Evolutionary conservation across 2,329 filamentous ascomycete genomes (phyloP), one percentile per base, ranked within the genome.

Genomic region (Sordariomycetes sp.): DNA sequence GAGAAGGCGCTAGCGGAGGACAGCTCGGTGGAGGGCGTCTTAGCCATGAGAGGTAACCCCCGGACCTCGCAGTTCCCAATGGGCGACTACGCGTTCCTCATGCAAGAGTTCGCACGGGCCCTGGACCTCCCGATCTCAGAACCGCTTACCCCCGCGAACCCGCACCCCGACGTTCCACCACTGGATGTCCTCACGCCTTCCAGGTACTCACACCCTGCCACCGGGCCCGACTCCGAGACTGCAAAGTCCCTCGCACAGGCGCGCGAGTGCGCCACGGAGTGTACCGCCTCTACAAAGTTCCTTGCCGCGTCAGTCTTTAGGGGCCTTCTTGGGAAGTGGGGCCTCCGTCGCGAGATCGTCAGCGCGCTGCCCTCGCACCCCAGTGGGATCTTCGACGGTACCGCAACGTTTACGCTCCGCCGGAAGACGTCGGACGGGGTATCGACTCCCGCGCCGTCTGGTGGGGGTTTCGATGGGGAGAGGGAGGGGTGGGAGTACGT

Each of bases 81-180:
- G 85, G 85, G 84, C 10, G 89, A 95, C 68, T 92, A 91, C 66
- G 69, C 82, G 8, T 91, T 84, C 60, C 70, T 92, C 13, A 85
- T 92, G 76, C 83, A 90, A 62, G 80, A 86, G 13, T 82, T 91
- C 59, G 75, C 83, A 13, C 67, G 75, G 2, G 78, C 82, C 0
- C 72, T 89, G 2, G 75, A 72, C 0, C 73, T 90, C 10, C 67
- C 64, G 34, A 76, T 71, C 34, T 65, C 62, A 17, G 65, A 62
- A n/a, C 64, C 69, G 17, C 63, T 61, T 51, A 20, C 58, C 10
- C 50, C 63, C 50, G 32, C 50, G 5, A 15, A 32, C 25, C 24
- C 56, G 8, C 28, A 32, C 28, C 28, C 28, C 8, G 28, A 32
- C 28, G 36, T 64, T 1, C 62, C 65, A 32, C 59, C 62, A 10